Evolutionary conservation across 1,139 yeast genomes (phyloP).

Genomic region (Suhomyces maxii): DNA sequence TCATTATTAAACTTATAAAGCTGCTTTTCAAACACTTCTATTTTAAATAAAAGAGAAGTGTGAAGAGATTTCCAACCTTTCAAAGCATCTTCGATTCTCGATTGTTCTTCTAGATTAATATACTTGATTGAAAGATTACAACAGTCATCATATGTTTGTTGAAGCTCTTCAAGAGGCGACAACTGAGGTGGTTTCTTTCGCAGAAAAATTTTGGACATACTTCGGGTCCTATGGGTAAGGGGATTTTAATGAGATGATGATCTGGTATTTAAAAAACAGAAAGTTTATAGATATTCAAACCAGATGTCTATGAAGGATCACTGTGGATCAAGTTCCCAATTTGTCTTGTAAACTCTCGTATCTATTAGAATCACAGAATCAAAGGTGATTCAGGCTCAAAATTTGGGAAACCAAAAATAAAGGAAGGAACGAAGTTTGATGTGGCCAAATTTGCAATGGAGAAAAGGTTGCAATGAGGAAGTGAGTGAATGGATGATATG

Average conservation of each 20-base stretch:
- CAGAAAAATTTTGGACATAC: constrained; percentile 46
- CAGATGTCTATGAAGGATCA: no score
- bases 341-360: no score
- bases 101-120: constrained; percentile 56
- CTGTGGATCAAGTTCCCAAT: no score
- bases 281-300: no score
- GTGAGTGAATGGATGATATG: neutral
- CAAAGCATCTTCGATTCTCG: constrained; percentile 54
- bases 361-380: no score
- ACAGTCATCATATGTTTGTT: constrained; percentile 60
- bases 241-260: neutral
- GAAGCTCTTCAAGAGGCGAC: constrained; percentile 54
- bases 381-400: no score
- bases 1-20: constrained; percentile 35
- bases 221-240: neutral
- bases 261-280: no score
- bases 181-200: constrained; percentile 59
- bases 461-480: neutral
- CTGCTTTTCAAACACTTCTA: constrained; percentile 54
- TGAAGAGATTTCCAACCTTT: constrained; percentile 74
- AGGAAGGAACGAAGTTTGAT: neutral
- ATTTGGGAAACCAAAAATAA: no score
- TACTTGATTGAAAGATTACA: constrained; percentile 60
- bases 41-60: constrained; percentile 55
- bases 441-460: neutral